Evolutionary conservation across 148 eudicot species (phyloP), one percentile per base, ranked within the genome.

Genomic region (Dysphania ambrosioides): DNA sequence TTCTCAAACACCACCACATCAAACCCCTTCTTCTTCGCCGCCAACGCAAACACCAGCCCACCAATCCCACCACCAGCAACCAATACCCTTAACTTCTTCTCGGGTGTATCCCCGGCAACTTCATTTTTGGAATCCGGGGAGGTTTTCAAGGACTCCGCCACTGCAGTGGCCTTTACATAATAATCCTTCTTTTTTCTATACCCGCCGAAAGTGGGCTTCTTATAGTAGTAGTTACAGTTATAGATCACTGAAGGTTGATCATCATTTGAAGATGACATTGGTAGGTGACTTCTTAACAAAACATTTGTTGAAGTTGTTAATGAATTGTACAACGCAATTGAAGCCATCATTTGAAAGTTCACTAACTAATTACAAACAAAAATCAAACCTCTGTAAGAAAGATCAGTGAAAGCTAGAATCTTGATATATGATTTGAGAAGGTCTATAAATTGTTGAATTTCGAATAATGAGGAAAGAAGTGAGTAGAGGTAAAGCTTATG

Each of bases 61-160:
- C 98, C 97, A 19, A 94, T 94, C 58, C 98, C 98, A 4, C 97
- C 98, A 0, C 98, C 97, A 0, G 98, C 98, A 57, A 94, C 96
- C 68, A 92, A 67, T 11, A 94, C 53, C 79, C 87, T 72, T 40
- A 92, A 72, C 77, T 84, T 88, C 88, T 81, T 87, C 72, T 72
- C 55, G 77, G 83, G 31, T 15, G 64, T 16, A 59, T 3, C 19
- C 29, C 56, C 68, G 42, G 32, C 73, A 59, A 24, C 49, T 21
- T 19, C 75, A 0, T n/a, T 18, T 21, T 26, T 8, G 72, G 11
- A 19, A 31, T 23, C 72, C 73, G 53, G 61, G 16, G 32, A 26
- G 0, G 63, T 27, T 59, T 24, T 1, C 44, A n/a, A 21, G 19
- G 76, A 18, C 31, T 79, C 75, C 16, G 66, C 51, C 3, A 78